phyloP scores from a whole-genome alignment of 108 stramenopile species.

The Bacterosira constricta region DNA sequence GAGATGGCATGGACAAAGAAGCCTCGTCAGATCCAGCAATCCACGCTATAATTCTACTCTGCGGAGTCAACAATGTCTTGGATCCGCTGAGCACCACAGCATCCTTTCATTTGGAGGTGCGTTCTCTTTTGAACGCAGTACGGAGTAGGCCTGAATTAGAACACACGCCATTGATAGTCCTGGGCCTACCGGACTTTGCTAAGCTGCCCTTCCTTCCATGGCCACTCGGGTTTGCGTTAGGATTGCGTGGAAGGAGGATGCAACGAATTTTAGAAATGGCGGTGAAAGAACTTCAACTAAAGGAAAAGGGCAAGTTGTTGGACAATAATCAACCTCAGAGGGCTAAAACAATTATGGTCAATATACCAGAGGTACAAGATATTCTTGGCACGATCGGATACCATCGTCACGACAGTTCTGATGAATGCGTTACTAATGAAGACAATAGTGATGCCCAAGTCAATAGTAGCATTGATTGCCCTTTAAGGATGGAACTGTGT shows the following conservation, averaged over 20 bases:
- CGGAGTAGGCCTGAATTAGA: background rate
- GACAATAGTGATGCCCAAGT: background rate
- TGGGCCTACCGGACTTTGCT: constrained; percentile 32
- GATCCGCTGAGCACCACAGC: constrained; percentile 5
- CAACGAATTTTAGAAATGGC: constrained; percentile 5
- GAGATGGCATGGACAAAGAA: background rate
- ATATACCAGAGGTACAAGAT: constrained; percentile 18
- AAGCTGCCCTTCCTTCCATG: constrained; percentile 29
- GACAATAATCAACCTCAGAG: no score
- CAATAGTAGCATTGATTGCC: background rate
- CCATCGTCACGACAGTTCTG: background rate
- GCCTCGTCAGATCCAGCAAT: background rate
- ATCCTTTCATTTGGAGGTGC: constrained; percentile 16
- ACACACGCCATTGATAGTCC: constrained; percentile 18
- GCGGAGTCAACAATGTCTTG: constrained; percentile 33
- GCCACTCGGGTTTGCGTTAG: constrained; percentile 20
- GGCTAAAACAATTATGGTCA: background rate
- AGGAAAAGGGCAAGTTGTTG: background rate
- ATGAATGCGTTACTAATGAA: background rate
- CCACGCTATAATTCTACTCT: constrained; percentile 23
- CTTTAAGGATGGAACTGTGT: constrained; percentile 5
- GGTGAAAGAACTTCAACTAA: constrained; percentile 9
- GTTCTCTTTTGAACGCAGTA: constrained; percentile 9
- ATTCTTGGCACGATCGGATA: constrained; percentile 13
- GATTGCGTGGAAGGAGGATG: constrained; percentile 14